A percentile compares a stretch with the other conserved stretches of the same genome.
phyloP scores from a whole-genome alignment of 208 protist genomes.

The Strigomonas oncopelti region DNA sequence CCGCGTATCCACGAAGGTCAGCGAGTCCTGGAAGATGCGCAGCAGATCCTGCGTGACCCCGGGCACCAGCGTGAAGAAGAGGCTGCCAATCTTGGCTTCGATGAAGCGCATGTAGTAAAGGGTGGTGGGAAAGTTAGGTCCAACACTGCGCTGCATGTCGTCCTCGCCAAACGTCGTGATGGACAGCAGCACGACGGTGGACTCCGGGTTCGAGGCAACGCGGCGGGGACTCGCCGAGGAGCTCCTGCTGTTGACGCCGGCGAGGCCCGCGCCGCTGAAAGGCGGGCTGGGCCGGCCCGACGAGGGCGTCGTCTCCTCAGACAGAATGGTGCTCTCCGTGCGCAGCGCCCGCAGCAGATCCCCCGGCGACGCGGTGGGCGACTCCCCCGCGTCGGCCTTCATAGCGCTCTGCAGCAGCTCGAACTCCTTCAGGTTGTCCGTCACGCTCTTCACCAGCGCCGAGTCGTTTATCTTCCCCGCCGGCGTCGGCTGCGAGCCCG shows the following conservation, averaged over 20 bases:
- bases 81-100: slow-evolving; percentile 37
- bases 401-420: neutral
- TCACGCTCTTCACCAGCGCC: neutral
- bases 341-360: too few species aligned
- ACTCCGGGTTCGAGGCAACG: neutral
- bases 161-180: neutral
- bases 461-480: too few species aligned
- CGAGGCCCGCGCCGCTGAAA: too few species aligned
- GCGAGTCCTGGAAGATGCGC: slow-evolving; percentile 35
- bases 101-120: slow-evolving; percentile 15
- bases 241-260: too few species aligned
- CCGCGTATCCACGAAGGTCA: slow-evolving; percentile 52
- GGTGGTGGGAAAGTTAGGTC: neutral
- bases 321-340: neutral
- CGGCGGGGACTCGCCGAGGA: too few species aligned
- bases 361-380: too few species aligned
- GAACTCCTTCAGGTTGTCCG: neutral
- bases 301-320: too few species aligned
- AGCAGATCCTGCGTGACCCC: slow-evolving; percentile 53
- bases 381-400: neutral
- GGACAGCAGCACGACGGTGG: neutral
- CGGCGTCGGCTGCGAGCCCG: neutral
- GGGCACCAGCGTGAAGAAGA: slow-evolving; percentile 59
- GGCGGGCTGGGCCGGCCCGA: too few species aligned
- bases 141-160: neutral